Evolutionary conservation across 2,329 filamentous ascomycete genomes (phyloP).

Genomic region (Fusarium azukiicola): DNA sequence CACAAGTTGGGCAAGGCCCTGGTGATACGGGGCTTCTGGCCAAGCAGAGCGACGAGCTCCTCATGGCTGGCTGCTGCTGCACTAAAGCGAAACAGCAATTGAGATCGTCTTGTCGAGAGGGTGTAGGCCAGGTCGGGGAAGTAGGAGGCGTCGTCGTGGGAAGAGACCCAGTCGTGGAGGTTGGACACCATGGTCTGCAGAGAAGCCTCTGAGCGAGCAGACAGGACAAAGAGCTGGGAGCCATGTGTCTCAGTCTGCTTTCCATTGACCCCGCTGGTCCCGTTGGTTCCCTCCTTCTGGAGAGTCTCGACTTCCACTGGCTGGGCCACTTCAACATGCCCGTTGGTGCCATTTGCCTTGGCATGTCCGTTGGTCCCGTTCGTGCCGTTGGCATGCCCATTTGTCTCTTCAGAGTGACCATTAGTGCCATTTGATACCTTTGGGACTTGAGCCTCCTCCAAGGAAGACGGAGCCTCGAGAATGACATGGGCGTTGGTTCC

Average conservation of each 20-base stretch:
- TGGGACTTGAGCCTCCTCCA: not conserved
- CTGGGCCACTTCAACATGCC: not conserved
- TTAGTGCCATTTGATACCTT: slow-evolving; percentile 11
- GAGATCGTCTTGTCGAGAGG: slow-evolving; percentile 35
- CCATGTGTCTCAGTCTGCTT: not conserved
- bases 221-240: slow-evolving; percentile 38
- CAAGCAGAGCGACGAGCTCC: slow-evolving; percentile 19
- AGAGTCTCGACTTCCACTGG: not conserved
- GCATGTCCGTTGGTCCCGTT: slow-evolving; percentile 20
- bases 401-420: not conserved
- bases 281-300: not conserved
- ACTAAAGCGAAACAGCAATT: slow-evolving; percentile 31
- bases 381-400: not conserved
- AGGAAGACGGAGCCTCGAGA: slow-evolving; percentile 29
- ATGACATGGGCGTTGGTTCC: slow-evolving; percentile 45
- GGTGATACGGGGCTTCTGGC: slow-evolving; percentile 34
- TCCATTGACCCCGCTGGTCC: not conserved
- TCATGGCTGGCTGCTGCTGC: slow-evolving; percentile 22
- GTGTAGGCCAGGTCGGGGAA: slow-evolving; percentile 38
- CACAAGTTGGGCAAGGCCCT: slow-evolving; percentile 20
- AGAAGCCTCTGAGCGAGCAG: slow-evolving; percentile 35
- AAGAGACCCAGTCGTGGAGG: slow-evolving; percentile 32
- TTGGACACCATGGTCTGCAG: slow-evolving; percentile 30
- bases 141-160: slow-evolving; percentile 20
- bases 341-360: not conserved